Base-by-base conservation (phyloP, 2,329 filamentous ascomycete species). In the Dissoconium aciculare region DNA sequence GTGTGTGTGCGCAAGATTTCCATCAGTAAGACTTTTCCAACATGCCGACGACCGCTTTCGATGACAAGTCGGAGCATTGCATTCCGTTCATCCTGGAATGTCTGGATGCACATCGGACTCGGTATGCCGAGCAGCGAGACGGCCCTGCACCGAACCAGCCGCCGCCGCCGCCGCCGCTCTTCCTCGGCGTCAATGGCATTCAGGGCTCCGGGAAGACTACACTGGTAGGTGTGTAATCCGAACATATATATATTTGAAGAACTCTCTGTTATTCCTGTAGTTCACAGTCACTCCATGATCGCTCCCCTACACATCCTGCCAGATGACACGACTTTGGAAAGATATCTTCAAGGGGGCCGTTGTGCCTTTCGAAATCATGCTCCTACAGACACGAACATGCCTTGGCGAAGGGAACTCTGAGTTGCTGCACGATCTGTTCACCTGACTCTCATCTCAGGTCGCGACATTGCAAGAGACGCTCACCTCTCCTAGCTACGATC, bases 191-290 rank as follows among this genome's bases (percentile, higher is more conserved):
- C 46, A 92, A 91, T 46, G 87, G 85, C 37, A 73, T 93, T 15
- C 87, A 94, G 58, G 87, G 87, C 37, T 78, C 81, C 21, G 87
- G 87, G 43, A 94, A 95, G 62, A 91, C 85, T 3, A 91, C 85
- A 9, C 68, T 93, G 46, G 84, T 71, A 52, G 51, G 63, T 44
- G 34, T 17, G n/a, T n/a, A n/a, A n/a, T n/a, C n/a, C n/a, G n/a
- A n/a, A n/a, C n/a, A n/a, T n/a, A n/a, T n/a, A n/a, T n/a, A n/a
- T n/a, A n/a, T n/a, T n/a, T n/a, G n/a, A n/a, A n/a, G n/a, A n/a
- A n/a, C n/a, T n/a, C n/a, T n/a, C n/a, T n/a, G n/a, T n/a, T n/a
- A n/a, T n/a, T n/a, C n/a, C n/a, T n/a, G n/a, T n/a, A n/a, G n/a
- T n/a, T n/a, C n/a, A n/a, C n/a, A n/a, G n/a, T n/a, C n/a, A n/a